Base-by-base conservation (phyloP, 768 basidiomycete genomes). In the Pleurotus eryngii region DNA sequence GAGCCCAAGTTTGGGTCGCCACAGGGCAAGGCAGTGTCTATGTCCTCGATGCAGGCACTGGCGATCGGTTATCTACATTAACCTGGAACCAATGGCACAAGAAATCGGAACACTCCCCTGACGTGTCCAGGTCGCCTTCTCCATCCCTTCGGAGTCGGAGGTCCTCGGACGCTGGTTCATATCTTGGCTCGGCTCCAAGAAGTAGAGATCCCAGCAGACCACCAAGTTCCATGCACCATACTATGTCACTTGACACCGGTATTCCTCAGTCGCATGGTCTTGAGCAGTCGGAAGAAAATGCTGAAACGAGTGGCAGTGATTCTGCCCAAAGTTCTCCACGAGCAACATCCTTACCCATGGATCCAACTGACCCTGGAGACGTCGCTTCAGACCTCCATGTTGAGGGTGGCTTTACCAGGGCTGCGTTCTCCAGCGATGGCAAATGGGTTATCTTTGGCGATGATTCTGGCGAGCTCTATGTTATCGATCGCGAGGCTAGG, bases 371-470 rank as follows among this genome's bases (percentile, higher is more conserved):
- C 9, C 26, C 6, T 15, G 49, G 27, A 15, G 49, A 49, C 30
- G n/a, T 27, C 2, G 49, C 26, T 30, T n/a, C 42, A n/a, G 49
- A 50, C 5, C 8, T 50, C 15, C 3, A 27, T 20, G 7, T 27
- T 4, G 49, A 50, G n/a, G 15, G 18, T 6, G 35, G 30, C 35
- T 26, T 39, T 22, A 57, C 49, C 4, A 39, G 30, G 17, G 35
- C 27, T 14, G 47, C 56, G n/a, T 49, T 57, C 22, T 40, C 38
- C 26, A 48, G 18, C 17, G 35, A 57, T 38, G 48, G 38, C 8
- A 49, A 17, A 39, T 57, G 37, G 27, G 48, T 57, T 40, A 18
- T 18, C 8, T 57, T 49, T 42, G 47, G 49, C 15, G 49, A 50
- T 35, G 49, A 50, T 15, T 35, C 49, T 15, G 49, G 49, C 11